Percentiles rank a stretch among this genome's conserved stretches.
Conservation (phyloP, 192 early-diverging fungal species). For the Obelidium mucronatum region DNA sequence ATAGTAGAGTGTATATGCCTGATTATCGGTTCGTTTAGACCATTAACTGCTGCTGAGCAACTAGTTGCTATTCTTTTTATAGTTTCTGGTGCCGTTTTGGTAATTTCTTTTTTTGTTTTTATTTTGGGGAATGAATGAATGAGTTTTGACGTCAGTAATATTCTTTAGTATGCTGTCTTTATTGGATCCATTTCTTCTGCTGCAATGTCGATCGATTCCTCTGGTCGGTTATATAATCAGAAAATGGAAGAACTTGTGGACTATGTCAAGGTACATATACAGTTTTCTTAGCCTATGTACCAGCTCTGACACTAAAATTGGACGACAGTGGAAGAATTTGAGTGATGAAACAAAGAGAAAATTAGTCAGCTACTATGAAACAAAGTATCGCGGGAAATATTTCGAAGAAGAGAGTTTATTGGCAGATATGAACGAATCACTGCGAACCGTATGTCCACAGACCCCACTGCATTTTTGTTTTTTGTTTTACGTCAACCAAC, state of each 20-base stretch:
- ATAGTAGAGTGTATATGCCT: too few species aligned
- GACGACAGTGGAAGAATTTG: slow-evolving; percentile 33
- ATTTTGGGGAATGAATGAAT: neutral
- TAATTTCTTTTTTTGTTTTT: neutral
- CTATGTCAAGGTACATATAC: too few species aligned
- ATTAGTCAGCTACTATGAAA: slow-evolving; percentile 36
- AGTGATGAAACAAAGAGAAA: slow-evolving; percentile 13
- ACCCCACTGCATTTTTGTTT: too few species aligned
- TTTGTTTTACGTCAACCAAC: too few species aligned
- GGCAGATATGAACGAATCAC: slow-evolving; percentile 39
- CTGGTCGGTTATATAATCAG: slow-evolving; percentile 38
- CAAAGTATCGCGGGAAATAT: slow-evolving; percentile 42
- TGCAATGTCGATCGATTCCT: slow-evolving; percentile 33
- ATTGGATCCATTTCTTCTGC: slow-evolving; percentile 20
- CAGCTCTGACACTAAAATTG: slow-evolving; percentile 40
- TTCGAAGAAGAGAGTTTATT: too few species aligned
- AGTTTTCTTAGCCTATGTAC: slow-evolving; percentile 43
- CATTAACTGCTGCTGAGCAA: slow-evolving; percentile 6
- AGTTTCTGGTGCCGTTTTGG: slow-evolving; percentile 12
- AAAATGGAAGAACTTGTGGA: slow-evolving; percentile 46
- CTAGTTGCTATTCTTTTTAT: slow-evolving; percentile 2
- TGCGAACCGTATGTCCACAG: too few species aligned
- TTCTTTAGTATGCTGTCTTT: slow-evolving; percentile 19
- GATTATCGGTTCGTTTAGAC: too few species aligned
- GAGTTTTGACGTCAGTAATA: neutral